Evolutionary conservation across 805 yeast species (phyloP), one percentile per base, ranked within the genome.

Genomic region (Candida krabiensis): DNA sequence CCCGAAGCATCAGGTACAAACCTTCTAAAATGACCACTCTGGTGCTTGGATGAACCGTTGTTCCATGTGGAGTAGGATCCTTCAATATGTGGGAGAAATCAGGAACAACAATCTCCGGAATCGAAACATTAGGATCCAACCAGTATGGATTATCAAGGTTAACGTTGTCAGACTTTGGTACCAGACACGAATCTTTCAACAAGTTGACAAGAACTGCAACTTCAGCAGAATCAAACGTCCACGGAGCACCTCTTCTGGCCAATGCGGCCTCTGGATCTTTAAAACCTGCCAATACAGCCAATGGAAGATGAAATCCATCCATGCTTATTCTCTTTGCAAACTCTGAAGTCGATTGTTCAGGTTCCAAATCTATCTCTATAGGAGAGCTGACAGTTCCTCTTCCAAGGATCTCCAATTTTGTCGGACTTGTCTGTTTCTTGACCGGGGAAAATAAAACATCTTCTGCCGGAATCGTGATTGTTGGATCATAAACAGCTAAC

Each of bases 231-330:
- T 90, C 90, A 63, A 90, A 91, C 0, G 97, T 89, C 49, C 71
- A 77, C 2, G 96, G 95, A 0, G 96, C 83, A 0, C 97, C 97
- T 33, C 97, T 71, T 44, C 86, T 68, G 19, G 63, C 58, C 21
- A 78, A 62, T 0, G 95, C 91, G 23, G 62, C 66, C 9, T 56
- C 66, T 0, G 86, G 71, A 47, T 87, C 76, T 8, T 66, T 61
- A 53, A 85, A 72, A 28, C 60, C 46, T n/a, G 60, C 61, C 9
- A 84, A 60, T 9, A 68, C 66, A 0, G 52, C 43, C 22, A 82
- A 56, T 0, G 86, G 74, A n/a, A 77, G 61, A 53, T 84, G 93
- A 51, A 79, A 84, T 4, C 93, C 91, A 58, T 84, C 91, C 89
- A 83, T 82, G 8, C 86, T 82, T 1, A 83, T 53, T 14, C 69